phyloP scores from a whole-genome alignment of 129 eudicot genomes.

The Lonicera japonica region DNA sequence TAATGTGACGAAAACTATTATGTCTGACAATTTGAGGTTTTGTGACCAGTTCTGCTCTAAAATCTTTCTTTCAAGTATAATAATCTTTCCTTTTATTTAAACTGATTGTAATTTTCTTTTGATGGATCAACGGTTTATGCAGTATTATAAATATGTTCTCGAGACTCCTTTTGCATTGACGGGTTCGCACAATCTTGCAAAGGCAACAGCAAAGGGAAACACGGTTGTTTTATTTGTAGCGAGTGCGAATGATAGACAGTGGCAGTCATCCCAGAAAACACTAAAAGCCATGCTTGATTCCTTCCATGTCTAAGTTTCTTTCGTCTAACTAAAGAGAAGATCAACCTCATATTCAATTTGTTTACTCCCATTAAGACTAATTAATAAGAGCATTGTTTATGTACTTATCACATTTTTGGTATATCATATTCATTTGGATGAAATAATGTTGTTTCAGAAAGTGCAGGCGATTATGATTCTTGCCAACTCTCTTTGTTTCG shows the following conservation, averaged over 20 bases:
- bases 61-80: no score
- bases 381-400: neutral
- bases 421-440: neutral
- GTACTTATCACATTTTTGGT: slow-evolving; percentile 5
- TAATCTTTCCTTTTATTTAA: neutral
- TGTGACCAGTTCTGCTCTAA: no score
- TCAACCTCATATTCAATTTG: neutral
- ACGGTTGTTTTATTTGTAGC: slow-evolving; percentile 83
- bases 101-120: neutral
- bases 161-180: slow-evolving; percentile 96
- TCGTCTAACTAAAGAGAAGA: slow-evolving; percentile 15
- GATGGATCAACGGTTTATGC: slow-evolving; percentile 24
- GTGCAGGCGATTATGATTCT: neutral
- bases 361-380: slow-evolving; percentile 7
- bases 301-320: slow-evolving; percentile 50
- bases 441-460: neutral
- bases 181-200: slow-evolving; percentile 96
- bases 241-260: slow-evolving; percentile 91
- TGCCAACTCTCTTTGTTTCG: no score
- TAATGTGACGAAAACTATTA: no score
- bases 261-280: slow-evolving; percentile 75
- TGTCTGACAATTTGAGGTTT: no score
- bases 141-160: slow-evolving; percentile 85
- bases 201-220: slow-evolving; percentile 94
- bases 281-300: slow-evolving; percentile 85